These are phyloP conservation scores for Artemisia annua DNA, from an alignment of 129 eudicot genomes.

Conservation along the genomic window DNA sequence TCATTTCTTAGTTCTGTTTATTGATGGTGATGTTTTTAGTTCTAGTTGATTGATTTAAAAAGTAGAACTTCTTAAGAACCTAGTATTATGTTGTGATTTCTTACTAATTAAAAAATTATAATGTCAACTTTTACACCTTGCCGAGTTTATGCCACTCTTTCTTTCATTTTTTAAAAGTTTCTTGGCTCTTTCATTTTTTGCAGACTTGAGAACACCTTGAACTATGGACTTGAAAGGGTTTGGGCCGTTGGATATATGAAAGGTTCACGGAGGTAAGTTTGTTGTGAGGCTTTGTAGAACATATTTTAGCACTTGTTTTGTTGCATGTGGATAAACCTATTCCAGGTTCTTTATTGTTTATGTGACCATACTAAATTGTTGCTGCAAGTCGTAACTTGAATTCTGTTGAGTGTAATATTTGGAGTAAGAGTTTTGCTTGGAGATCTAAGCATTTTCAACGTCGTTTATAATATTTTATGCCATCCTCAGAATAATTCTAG, in stretches of 20 bases:
- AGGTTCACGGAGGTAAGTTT: slow-evolving; percentile 82
- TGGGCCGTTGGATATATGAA: slow-evolving; percentile 96
- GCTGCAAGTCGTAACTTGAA: not conserved
- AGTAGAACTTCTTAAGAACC: not conserved
- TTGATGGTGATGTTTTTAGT: slow-evolving; percentile 5
- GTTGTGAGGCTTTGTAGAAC: slow-evolving; percentile 10
- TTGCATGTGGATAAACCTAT: slow-evolving; percentile 5
- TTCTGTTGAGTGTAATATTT: slow-evolving; percentile 14
- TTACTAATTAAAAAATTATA: slow-evolving; percentile 3
- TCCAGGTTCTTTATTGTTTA: slow-evolving; percentile 9
- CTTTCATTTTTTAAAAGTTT: not conserved
- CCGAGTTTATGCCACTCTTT: slow-evolving; percentile 13
- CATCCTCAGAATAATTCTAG: slow-evolving; percentile 1
- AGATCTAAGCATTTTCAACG: not conserved
- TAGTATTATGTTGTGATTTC: slow-evolving; percentile 3
- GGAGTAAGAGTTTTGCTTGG: too few relatives aligned
- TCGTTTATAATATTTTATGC: slow-evolving; percentile 3
- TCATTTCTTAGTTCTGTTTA: slow-evolving; percentile 5
- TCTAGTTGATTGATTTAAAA: slow-evolving; percentile 19
- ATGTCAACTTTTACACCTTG: slow-evolving; percentile 8
- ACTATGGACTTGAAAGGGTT: slow-evolving; percentile 93
- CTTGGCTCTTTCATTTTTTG: slow-evolving; percentile 24
- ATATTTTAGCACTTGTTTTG: slow-evolving; percentile 2
- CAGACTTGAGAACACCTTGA: slow-evolving; percentile 94
- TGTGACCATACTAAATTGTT: not conserved